These are phyloP conservation scores for Tetrahymena elliotti DNA, from an alignment of 73 alveolate species.

Conservation along the genomic window DNA sequence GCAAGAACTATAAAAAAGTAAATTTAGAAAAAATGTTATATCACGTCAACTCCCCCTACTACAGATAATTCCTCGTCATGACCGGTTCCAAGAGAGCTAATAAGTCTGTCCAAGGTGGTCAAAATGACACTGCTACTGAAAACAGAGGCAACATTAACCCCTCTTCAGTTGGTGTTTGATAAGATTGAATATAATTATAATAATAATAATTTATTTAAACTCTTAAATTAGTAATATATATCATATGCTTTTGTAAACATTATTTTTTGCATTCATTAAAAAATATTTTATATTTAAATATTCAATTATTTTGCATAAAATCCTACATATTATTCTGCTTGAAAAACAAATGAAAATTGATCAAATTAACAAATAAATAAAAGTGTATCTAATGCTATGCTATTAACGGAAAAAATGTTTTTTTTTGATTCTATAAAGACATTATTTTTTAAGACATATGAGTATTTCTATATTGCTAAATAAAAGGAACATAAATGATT, in stretches of 20 bases:
- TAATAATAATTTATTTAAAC: neutral
- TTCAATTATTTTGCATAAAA: neutral
- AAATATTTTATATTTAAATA: neutral
- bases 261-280: neutral
- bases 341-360: too few species aligned
- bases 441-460: too few species aligned
- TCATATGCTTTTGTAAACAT: neutral
- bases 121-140: neutral
- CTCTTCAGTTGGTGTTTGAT: conserved; percentile 1
- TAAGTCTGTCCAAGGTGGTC: neutral
- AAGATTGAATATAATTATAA: neutral
- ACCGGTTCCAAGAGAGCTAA: neutral
- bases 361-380: too few species aligned
- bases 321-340: neutral
- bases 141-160: neutral
- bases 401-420: too few species aligned
- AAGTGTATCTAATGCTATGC: too few species aligned
- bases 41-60: neutral
- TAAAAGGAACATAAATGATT: neutral
- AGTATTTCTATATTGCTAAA: too few species aligned
- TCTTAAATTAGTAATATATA: neutral
- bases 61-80: neutral
- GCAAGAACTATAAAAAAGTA: neutral
- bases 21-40: neutral
- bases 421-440: too few species aligned